A percentile compares a stretch with the other conserved stretches of the same genome.
phyloP scores from a whole-genome alignment of 2,329 filamentous ascomycete genomes.

The Ceratocystis destructans region DNA sequence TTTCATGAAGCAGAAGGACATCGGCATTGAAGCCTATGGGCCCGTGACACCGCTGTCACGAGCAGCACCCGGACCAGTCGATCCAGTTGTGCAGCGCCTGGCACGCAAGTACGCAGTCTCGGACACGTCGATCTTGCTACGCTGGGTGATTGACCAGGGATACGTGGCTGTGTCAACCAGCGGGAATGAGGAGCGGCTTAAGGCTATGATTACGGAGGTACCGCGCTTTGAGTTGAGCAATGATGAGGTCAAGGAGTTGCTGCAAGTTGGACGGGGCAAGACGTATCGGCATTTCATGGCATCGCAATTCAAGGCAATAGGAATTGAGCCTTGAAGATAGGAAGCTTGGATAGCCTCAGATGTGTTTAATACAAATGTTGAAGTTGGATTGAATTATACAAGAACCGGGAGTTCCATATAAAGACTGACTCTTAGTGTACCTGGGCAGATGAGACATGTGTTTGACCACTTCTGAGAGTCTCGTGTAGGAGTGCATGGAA shows the following conservation, averaged over 20 bases:
- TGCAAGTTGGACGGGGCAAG: slow-evolving; percentile 1
- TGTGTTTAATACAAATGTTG: no score
- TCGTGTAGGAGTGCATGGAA: no score
- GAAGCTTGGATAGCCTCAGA: no score
- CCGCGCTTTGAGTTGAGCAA: slow-evolving; percentile 18
- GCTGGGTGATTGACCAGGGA: slow-evolving; percentile 11
- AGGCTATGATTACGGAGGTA: slow-evolving; percentile 20
- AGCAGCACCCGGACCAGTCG: background rate
- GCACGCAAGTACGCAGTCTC: slow-evolving; percentile 5
- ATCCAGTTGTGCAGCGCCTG: background rate
- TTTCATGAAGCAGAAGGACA: slow-evolving; percentile 43
- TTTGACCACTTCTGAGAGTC: no score
- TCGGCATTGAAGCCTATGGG: slow-evolving; percentile 50
- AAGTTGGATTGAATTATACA: no score
- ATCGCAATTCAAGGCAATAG: slow-evolving; percentile 12
- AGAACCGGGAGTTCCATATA: no score
- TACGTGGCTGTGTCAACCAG: slow-evolving; percentile 17
- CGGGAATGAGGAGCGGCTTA: slow-evolving; percentile 20
- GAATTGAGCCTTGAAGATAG: background rate
- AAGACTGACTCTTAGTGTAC: no score
- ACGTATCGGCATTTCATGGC: slow-evolving; percentile 5
- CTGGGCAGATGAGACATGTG: no score
- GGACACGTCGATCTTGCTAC: slow-evolving; percentile 6
- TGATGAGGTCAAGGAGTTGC: slow-evolving; percentile 9
- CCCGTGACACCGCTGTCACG: slow-evolving; percentile 26